phyloP scores from a whole-genome alignment of 2,329 filamentous ascomycete species.

The Fusarium sp. region DNA sequence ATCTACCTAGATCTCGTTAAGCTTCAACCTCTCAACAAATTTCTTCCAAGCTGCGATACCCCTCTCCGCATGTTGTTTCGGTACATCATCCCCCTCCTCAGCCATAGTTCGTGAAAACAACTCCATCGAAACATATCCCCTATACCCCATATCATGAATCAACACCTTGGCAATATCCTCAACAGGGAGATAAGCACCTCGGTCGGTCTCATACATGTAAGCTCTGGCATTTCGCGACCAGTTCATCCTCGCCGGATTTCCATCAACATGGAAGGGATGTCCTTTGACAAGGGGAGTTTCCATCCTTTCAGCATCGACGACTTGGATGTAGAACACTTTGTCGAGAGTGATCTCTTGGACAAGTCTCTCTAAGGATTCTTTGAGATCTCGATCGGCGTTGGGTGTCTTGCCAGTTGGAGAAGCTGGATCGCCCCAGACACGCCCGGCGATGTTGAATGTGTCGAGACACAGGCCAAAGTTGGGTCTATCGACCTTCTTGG shows the following conservation, averaged over 20 bases:
- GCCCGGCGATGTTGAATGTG: slow-evolving; percentile 1
- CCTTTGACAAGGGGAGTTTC: background rate
- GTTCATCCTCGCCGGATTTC: slow-evolving; percentile 3
- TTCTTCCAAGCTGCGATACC: background rate
- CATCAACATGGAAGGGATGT: background rate
- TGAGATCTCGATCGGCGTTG: slow-evolving; percentile 7
- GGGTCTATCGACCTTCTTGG: background rate
- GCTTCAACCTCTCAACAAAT: background rate
- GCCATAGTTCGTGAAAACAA: slow-evolving; percentile 13
- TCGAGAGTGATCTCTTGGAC: background rate
- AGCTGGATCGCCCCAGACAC: slow-evolving; percentile 10
- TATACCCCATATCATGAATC: background rate
- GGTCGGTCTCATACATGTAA: slow-evolving; percentile 1
- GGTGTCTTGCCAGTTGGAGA: background rate
- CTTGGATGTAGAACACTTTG: slow-evolving; percentile 4
- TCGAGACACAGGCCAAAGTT: slow-evolving; percentile 10
- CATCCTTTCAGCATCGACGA: slow-evolving; percentile 8
- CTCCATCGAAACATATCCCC: slow-evolving; percentile 6
- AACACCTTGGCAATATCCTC: slow-evolving; percentile 1
- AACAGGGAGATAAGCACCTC: background rate
- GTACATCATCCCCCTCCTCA: background rate
- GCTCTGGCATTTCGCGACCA: slow-evolving; percentile 10
- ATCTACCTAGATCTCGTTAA: background rate
- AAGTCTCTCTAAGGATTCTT: background rate
- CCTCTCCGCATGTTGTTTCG: background rate